A percentile compares a stretch with the other conserved stretches of the same genome.
phyloP scores from a whole-genome alignment of 148 eudicot genomes.

The Silene uniflora region DNA sequence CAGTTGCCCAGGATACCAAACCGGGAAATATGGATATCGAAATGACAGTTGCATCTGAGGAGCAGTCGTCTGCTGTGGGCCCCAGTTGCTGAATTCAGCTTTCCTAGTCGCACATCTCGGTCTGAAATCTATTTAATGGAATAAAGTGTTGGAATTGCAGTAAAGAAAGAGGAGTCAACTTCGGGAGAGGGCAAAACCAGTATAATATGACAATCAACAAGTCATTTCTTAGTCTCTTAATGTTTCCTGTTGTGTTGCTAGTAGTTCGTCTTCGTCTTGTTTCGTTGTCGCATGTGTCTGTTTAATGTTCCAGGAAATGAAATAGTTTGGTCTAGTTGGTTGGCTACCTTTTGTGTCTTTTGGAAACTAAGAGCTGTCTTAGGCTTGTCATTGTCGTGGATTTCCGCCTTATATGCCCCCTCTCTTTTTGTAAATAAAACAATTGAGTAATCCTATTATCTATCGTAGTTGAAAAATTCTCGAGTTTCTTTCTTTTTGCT shows the following conservation, averaged over 20 bases:
- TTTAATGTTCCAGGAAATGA: background rate
- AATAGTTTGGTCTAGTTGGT: background rate
- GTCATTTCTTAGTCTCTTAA: background rate
- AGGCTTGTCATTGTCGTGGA: background rate
- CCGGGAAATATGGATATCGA: conserved; percentile 33
- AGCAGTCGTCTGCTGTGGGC: conserved; percentile 51
- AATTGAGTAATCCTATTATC: background rate
- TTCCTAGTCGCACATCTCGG: background rate
- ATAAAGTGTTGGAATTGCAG: background rate
- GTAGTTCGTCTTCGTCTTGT: background rate
- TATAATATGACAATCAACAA: background rate
- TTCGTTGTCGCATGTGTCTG: background rate
- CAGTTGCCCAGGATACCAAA: conserved; percentile 37
- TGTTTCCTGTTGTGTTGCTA: background rate
- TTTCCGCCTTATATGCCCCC: background rate
- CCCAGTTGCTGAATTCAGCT: conserved; percentile 34
- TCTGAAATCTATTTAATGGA: conserved; percentile 14
- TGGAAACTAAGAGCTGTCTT: background rate
- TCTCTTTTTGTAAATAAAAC: background rate
- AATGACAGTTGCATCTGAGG: conserved; percentile 47
- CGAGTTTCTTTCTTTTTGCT: no score
- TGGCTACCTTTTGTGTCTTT: background rate
- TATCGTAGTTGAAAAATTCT: background rate
- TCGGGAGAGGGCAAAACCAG: background rate
- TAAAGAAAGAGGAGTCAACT: conserved; percentile 12